Evolutionary conservation across 805 yeast species (phyloP).

Genomic region (Brettanomyces custersianus): DNA sequence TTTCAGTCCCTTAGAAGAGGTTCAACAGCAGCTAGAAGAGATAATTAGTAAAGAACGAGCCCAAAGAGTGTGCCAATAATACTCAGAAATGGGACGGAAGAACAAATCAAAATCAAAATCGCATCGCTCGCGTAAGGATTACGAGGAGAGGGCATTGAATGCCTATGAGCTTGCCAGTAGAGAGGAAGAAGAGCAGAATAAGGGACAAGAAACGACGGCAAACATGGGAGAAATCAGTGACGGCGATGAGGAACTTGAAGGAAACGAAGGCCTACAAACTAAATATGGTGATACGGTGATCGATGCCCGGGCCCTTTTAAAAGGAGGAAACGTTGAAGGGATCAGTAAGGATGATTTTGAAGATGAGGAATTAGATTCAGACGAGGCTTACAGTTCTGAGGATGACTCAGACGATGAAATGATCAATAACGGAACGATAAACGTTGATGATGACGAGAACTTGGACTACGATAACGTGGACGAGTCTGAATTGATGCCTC

Average conservation of each 20-base stretch:
- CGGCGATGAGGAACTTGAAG: neutral
- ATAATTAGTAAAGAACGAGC: too few relatives aligned
- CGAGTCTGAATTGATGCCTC: slow-evolving; percentile 59
- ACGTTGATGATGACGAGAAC: slow-evolving; percentile 34
- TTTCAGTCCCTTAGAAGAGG: too few relatives aligned
- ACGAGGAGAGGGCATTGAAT: slow-evolving; percentile 15
- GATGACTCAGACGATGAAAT: slow-evolving; percentile 54
- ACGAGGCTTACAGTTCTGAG: slow-evolving; percentile 80
- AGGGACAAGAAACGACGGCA: slow-evolving; percentile 9
- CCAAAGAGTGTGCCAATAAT: too few relatives aligned
- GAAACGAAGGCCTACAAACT: neutral
- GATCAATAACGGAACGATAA: slow-evolving; percentile 69
- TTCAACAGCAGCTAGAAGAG: too few relatives aligned
- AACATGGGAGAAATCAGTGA: slow-evolving; percentile 1
- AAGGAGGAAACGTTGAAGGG: slow-evolving; percentile 13
- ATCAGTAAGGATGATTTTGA: slow-evolving; percentile 25
- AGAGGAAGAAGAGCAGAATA: slow-evolving; percentile 11
- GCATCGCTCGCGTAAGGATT: slow-evolving; percentile 3
- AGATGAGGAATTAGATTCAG: slow-evolving; percentile 45
- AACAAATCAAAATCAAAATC: slow-evolving; percentile 8
- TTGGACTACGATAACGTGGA: slow-evolving; percentile 68
- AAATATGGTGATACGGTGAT: slow-evolving; percentile 22
- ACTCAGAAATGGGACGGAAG: slow-evolving; percentile 4
- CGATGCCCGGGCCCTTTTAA: slow-evolving; percentile 24
- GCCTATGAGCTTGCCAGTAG: slow-evolving; percentile 23